Conservation (phyloP, 2,329 filamentous ascomycete species). For the Ambrosiella xylebori region DNA sequence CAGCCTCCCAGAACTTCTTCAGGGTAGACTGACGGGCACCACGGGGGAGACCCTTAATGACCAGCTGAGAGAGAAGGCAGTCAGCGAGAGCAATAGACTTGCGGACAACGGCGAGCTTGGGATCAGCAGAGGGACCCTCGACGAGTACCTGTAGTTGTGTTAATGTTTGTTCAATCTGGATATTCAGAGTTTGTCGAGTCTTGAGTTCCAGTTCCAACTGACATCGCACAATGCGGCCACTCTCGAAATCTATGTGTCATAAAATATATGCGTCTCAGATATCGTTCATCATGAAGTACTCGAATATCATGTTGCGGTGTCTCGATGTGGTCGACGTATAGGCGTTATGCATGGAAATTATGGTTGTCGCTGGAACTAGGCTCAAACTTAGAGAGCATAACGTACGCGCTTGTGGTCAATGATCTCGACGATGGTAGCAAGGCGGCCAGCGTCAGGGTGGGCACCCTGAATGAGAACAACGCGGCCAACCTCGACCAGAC, state of each 20-base stretch:
- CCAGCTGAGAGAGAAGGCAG: conserved; percentile 76
- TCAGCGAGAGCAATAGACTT: conserved; percentile 69
- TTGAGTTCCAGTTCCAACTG: background rate
- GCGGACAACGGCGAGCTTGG: conserved; percentile 66
- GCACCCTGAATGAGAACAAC: conserved; percentile 74
- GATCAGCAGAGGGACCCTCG: conserved; percentile 76
- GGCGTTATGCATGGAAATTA: background rate
- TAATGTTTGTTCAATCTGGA: background rate
- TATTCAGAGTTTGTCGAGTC: background rate
- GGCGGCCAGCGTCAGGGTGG: conserved; percentile 66
- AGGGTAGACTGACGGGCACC: conserved; percentile 67
- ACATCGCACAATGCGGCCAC: background rate
- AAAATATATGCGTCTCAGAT: background rate
- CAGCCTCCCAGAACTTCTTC: conserved; percentile 79
- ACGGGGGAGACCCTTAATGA: conserved; percentile 72
- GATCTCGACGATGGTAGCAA: conserved; percentile 95
- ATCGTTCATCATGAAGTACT: too few relatives aligned
- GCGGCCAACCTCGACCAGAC: conserved; percentile 96
- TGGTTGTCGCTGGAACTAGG: conserved; percentile 8
- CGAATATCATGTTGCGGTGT: too few relatives aligned
- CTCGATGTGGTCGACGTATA: background rate
- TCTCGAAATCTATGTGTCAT: background rate
- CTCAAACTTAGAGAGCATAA: conserved; percentile 20
- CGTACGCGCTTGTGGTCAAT: conserved; percentile 99
- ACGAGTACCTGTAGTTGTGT: conserved; percentile 58